A percentile compares a stretch with the other conserved stretches of the same genome.
Conservation (phyloP, 1,284 basidiomycete species). For the Laetiporus sulphureus region DNA sequence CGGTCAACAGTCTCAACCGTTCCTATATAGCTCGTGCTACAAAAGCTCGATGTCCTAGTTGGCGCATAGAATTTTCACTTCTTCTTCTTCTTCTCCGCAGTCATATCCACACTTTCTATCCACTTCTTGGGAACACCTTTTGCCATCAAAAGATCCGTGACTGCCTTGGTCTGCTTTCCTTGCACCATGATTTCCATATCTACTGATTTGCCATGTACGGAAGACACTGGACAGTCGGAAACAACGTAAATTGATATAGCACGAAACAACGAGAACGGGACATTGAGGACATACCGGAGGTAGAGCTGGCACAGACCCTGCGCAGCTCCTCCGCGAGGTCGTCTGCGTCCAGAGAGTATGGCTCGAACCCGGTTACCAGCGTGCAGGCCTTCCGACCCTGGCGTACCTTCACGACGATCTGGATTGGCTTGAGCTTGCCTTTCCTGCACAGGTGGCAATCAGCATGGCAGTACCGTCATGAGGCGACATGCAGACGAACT, state of each 20-base stretch:
- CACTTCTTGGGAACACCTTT: conserved; percentile 77
- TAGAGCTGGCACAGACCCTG: conserved; percentile 70
- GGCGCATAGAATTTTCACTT: background rate
- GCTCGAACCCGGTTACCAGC: conserved; percentile 71
- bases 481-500: conserved; percentile 34
- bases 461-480: background rate
- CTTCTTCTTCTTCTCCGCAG: conserved; percentile 34
- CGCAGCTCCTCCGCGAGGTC: conserved; percentile 76
- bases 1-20: too few species aligned
- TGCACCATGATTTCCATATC: conserved; percentile 74
- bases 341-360: conserved; percentile 62
- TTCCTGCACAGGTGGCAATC: conserved; percentile 56
- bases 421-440: conserved; percentile 64
- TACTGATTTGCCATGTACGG: conserved; percentile 43
- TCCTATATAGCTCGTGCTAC: too few species aligned
- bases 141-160: conserved; percentile 56
- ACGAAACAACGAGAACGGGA: background rate
- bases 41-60: background rate
- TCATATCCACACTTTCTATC: conserved; percentile 51
- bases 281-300: conserved; percentile 45
- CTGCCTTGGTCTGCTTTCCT: conserved; percentile 68
- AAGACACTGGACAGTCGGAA: conserved; percentile 38
- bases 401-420: conserved; percentile 61
- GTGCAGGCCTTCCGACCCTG: conserved; percentile 77
- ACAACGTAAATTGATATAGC: background rate